Percentiles rank a stretch among this genome's conserved stretches.
These are phyloP conservation scores for Pseudofabraea citricarpa DNA, from an alignment of 2,329 filamentous ascomycete species.

Conservation along the genomic window DNA sequence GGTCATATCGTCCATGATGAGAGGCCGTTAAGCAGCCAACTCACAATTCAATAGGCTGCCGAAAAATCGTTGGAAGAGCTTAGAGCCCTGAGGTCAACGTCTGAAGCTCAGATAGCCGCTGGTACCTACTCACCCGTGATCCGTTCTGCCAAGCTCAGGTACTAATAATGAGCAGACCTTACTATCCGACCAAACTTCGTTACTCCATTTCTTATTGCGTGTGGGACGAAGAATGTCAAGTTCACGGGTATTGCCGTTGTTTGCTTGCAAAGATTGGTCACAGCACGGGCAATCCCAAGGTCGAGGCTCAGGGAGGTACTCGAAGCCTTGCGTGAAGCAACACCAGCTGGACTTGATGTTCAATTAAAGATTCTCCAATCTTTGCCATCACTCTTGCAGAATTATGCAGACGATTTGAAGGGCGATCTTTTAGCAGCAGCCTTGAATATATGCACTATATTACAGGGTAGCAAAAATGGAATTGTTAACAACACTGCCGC, in stretches of 20 bases:
- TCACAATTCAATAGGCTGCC: too few species aligned
- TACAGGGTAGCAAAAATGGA: conserved; percentile 87
- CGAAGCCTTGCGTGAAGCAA: conserved; percentile 81
- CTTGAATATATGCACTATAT: conserved; percentile 83
- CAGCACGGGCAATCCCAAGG: conserved; percentile 73
- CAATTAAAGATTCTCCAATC: conserved; percentile 95
- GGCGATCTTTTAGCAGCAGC: conserved; percentile 77
- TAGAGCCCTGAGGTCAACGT: conserved; percentile 67
- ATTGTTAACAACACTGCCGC: conserved; percentile 95
- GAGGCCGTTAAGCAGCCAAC: too few species aligned
- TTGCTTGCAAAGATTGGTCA: conserved; percentile 83
- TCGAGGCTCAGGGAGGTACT: conserved; percentile 80
- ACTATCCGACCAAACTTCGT: conserved; percentile 77
- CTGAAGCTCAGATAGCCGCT: conserved; percentile 53
- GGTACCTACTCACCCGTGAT: conserved; percentile 17
- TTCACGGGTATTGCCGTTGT: conserved; percentile 84
- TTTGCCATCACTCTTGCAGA: conserved; percentile 82
- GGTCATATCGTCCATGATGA: too few species aligned
- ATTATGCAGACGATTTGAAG: conserved; percentile 77
- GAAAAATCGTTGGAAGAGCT: conserved; percentile 92
- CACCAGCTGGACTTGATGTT: conserved; percentile 76
- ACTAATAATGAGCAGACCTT: conserved; percentile 56
- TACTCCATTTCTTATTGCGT: conserved; percentile 91
- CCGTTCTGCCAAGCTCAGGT: not conserved
- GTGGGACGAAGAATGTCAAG: conserved; percentile 82